Conservation (phyloP, 140 eudicot species). For the Senecio squalidus region DNA sequence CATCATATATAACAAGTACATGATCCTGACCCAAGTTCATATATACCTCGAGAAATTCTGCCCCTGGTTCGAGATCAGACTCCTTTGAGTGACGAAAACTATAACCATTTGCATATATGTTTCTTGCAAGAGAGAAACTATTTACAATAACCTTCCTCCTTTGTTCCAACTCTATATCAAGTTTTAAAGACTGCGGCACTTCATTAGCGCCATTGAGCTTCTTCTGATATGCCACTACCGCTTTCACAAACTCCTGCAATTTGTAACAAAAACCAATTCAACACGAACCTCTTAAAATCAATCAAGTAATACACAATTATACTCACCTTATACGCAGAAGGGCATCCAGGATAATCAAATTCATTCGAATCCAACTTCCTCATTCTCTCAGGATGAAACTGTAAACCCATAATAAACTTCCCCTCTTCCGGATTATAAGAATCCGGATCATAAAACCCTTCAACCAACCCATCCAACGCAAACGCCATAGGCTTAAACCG, state of each 20-base stretch:
- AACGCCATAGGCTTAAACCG: conserved; percentile 77
- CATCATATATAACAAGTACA: too few species aligned
- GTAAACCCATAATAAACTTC: too few species aligned
- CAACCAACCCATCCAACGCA: conserved; percentile 77
- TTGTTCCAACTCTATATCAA: conserved; percentile 67
- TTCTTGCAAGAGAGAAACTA: conserved; percentile 73
- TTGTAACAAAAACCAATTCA: background rate
- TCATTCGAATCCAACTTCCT: conserved; percentile 49
- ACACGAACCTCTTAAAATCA: too few species aligned
- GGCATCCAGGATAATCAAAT: conserved; percentile 83
- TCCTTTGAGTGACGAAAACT: conserved; percentile 32
- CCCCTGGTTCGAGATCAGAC: conserved; percentile 71
- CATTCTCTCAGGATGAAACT: conserved; percentile 87
- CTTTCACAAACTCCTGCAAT: conserved; percentile 80
- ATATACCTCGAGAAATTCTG: conserved; percentile 64
- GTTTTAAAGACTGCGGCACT: conserved; percentile 45
- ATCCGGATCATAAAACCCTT: conserved; percentile 83
- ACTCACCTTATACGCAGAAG: conserved; percentile 68
- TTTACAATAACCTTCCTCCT: conserved; percentile 40
- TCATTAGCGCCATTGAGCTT: conserved; percentile 46
- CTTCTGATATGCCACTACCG: conserved; percentile 74
- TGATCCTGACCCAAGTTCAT: too few species aligned
- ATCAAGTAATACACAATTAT: background rate
- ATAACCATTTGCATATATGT: conserved; percentile 46
- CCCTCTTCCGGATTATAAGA: conserved; percentile 78